A percentile compares a stretch with the other conserved stretches of the same genome.
Conservation (phyloP, 306 rosid species). For the Cyclanthera cordifolia region DNA sequence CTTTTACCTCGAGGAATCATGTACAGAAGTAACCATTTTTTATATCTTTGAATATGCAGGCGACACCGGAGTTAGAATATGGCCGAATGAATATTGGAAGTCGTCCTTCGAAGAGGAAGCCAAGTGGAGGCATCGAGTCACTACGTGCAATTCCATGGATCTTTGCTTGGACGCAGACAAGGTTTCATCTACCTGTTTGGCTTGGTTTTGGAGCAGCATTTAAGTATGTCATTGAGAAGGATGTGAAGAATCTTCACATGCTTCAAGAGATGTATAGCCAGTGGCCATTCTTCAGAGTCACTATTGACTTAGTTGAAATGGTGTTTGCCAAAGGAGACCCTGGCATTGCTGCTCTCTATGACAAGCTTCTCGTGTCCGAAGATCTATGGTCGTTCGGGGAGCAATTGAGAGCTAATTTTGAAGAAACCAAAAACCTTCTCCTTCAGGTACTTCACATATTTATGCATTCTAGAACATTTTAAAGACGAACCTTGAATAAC, state of each 20-base stretch:
- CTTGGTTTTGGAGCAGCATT: constrained; percentile 96
- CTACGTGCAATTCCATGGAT: constrained; percentile 99
- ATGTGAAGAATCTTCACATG: constrained; percentile 66
- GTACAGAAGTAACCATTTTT: neutral
- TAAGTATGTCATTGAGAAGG: constrained; percentile 58
- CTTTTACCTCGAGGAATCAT: neutral
- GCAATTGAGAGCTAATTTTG: constrained; percentile 45
- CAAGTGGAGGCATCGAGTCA: constrained; percentile 97
- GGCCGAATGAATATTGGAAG: constrained; percentile 99
- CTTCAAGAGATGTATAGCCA: constrained; percentile 80
- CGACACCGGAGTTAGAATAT: constrained; percentile 95
- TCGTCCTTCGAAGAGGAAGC: constrained; percentile 94
- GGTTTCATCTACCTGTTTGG: constrained; percentile 97
- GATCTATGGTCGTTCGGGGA: constrained; percentile 67
- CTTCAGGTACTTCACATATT: constrained; percentile 46
- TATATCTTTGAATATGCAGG: constrained; percentile 40
- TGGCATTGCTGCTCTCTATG: constrained; percentile 69
- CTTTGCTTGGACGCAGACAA: constrained; percentile 98
- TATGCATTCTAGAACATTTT: neutral
- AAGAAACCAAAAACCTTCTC: constrained; percentile 63
- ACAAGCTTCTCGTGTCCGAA: constrained; percentile 69
- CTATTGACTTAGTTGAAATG: constrained; percentile 90
- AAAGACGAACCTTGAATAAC: neutral
- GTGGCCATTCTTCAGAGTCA: constrained; percentile 98
- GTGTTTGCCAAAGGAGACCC: constrained; percentile 99